phyloP scores from a whole-genome alignment of 2,329 filamentous ascomycete species.

The Cercospora zeae-maydis region DNA sequence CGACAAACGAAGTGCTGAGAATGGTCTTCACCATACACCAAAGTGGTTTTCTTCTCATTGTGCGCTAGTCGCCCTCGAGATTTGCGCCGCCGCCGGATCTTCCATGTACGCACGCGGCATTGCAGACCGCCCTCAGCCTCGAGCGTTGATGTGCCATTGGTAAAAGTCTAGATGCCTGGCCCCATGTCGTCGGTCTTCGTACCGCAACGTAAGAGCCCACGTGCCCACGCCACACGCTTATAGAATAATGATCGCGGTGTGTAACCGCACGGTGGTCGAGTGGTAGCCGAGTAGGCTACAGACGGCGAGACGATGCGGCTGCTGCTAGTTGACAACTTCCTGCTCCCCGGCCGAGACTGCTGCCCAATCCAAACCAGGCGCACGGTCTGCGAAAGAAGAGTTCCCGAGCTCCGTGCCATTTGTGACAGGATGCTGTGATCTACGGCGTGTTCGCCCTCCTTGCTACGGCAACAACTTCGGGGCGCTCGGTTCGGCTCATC shows the following conservation, averaged over 20 bases:
- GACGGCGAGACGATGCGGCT: not conserved
- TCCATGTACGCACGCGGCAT: not conserved
- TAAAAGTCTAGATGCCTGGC: not conserved
- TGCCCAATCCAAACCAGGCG: not conserved
- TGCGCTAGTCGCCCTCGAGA: not conserved
- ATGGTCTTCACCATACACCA: not conserved
- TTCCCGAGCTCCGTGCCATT: not conserved
- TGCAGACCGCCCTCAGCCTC: not conserved
- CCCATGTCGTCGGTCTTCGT: not conserved
- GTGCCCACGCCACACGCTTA: not conserved
- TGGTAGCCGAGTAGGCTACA: not conserved
- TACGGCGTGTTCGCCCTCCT: not conserved
- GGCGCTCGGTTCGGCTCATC: not conserved
- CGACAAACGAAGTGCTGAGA: not conserved
- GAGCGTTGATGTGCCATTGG: not conserved
- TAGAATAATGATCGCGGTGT: not conserved
- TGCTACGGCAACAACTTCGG: not conserved
- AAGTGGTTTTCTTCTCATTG: not conserved
- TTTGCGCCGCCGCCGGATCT: not conserved
- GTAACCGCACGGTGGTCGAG: not conserved
- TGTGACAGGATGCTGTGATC: not conserved
- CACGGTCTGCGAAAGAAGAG: not conserved
- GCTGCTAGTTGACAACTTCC: not conserved
- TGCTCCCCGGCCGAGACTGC: not conserved
- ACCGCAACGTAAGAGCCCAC: not conserved